phyloP scores from a whole-genome alignment of 306 rosid species.

The Vigna radiata region DNA sequence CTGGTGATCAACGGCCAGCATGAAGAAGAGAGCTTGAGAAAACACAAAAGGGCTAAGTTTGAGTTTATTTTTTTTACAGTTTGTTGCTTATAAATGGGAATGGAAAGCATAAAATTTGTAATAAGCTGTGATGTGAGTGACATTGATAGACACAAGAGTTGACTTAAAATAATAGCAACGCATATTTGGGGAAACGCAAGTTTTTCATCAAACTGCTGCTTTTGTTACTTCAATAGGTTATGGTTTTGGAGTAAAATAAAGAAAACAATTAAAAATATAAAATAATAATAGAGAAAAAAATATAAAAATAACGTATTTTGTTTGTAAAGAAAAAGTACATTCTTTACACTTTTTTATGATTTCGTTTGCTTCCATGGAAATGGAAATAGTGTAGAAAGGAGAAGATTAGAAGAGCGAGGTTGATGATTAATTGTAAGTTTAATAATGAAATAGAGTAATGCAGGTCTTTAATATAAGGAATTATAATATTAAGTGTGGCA shows the following conservation, averaged over 20 bases:
- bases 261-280: too few species aligned
- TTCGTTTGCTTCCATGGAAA: too few species aligned
- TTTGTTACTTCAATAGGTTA: not conserved
- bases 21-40: not conserved
- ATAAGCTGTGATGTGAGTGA: slow-evolving; percentile 17
- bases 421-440: not conserved
- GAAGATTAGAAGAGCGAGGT: not conserved
- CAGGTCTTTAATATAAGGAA: not conserved
- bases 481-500: not conserved
- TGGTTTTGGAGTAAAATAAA: too few species aligned
- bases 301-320: too few species aligned
- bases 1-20: slow-evolving; percentile 40
- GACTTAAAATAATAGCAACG: slow-evolving; percentile 44
- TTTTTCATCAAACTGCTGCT: not conserved
- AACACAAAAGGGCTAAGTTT: not conserved
- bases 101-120: not conserved
- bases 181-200: slow-evolving; percentile 38
- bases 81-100: not conserved
- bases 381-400: too few species aligned
- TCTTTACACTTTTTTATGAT: too few species aligned
- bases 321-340: too few species aligned
- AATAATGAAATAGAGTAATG: not conserved
- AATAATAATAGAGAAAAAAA: too few species aligned
- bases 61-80: not conserved
- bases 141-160: slow-evolving; percentile 36